A percentile compares a stretch with the other conserved stretches of the same genome.
phyloP scores from a whole-genome alignment of 164 flowering plant species.

The Liriodendron chinense region DNA sequence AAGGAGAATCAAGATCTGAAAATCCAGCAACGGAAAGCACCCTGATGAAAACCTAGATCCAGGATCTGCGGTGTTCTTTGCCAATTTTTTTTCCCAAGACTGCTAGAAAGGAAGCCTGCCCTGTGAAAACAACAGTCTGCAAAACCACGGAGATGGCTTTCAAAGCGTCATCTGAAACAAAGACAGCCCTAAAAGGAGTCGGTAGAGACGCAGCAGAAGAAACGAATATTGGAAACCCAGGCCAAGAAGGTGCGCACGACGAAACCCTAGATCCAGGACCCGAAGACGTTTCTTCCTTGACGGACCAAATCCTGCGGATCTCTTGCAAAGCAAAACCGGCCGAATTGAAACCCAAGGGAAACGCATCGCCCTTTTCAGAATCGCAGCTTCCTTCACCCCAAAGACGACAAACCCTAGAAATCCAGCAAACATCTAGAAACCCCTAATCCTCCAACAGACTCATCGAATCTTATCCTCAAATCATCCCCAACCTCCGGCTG shows the following conservation, averaged over 20 bases:
- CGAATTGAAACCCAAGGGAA: neutral
- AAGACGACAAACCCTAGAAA: neutral
- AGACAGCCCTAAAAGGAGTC: neutral
- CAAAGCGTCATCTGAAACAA: neutral
- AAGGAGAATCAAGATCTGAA: neutral
- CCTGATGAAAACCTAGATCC: neutral
- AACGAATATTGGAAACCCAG: neutral
- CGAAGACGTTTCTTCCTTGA: conserved; percentile 3
- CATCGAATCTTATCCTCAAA: neutral
- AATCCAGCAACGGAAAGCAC: neutral
- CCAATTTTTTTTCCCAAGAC: neutral
- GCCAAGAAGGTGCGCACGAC: neutral
- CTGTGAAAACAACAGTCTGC: neutral
- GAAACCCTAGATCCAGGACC: conserved; percentile 14
- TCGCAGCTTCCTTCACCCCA: neutral
- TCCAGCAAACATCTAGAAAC: conserved; percentile 16
- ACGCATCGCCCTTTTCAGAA: neutral
- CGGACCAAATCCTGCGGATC: neutral
- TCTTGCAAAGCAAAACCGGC: neutral
- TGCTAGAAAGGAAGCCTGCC: neutral
- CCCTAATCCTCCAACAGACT: neutral
- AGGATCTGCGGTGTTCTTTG: neutral
- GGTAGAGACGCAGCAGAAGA: neutral
- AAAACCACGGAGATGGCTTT: neutral
- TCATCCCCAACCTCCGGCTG: neutral